These are phyloP conservation scores for Amorphotheca resinae DNA, from an alignment of 495 filamentous ascomycete genomes.

Conservation along the genomic window DNA sequence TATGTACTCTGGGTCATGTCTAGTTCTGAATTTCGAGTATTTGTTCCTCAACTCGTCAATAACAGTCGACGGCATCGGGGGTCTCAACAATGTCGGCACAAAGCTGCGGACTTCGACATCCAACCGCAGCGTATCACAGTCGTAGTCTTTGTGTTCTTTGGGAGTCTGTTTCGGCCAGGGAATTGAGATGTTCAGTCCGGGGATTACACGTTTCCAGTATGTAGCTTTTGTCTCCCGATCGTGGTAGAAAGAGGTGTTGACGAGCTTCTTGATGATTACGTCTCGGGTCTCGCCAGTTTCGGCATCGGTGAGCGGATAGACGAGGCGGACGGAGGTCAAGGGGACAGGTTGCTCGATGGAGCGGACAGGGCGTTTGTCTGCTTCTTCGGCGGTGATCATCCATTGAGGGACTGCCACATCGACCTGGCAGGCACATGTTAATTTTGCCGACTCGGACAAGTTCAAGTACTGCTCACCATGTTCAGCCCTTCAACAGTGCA, in stretches of 20 bases:
- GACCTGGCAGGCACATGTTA: conserved; percentile 27
- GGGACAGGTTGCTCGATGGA: conserved; percentile 40
- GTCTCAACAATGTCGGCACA: conserved; percentile 54
- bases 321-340: conserved; percentile 63
- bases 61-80: conserved; percentile 68
- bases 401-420: conserved; percentile 46
- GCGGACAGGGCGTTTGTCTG: conserved; percentile 30
- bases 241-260: conserved; percentile 27
- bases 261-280: conserved; percentile 60
- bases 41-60: conserved; percentile 83
- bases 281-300: conserved; percentile 49
- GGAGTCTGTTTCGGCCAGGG: conserved; percentile 54
- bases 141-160: conserved; percentile 37
- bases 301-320: conserved; percentile 57
- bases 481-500: conserved; percentile 53
- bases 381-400: conserved; percentile 29
- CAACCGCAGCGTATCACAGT: conserved; percentile 58
- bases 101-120: conserved; percentile 66
- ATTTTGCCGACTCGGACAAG: neutral
- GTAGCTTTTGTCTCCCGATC: conserved; percentile 22
- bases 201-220: conserved; percentile 39
- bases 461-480: conserved; percentile 37
- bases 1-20: conserved; percentile 62
- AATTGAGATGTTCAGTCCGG: conserved; percentile 50
- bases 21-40: conserved; percentile 68